Evolutionary conservation across 768 basidiomycete species (phyloP).

Genomic region (Xanthoconium stramineum): DNA sequence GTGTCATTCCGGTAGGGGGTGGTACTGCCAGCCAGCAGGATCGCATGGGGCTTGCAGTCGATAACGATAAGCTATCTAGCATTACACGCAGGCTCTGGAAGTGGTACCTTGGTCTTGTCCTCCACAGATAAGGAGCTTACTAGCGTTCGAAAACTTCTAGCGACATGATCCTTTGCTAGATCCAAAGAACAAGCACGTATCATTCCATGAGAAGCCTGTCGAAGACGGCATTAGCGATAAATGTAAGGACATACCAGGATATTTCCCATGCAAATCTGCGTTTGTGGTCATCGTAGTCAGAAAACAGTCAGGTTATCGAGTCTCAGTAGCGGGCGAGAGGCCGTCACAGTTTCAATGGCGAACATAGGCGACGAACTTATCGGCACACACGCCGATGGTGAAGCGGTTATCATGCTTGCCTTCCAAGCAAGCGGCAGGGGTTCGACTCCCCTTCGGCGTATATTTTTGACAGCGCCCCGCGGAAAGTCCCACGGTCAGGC

Average conservation of each 20-base stretch:
- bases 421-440: slow-evolving; percentile 78
- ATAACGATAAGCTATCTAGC: neutral
- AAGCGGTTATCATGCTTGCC: slow-evolving; percentile 93
- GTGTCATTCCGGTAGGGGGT: slow-evolving; percentile 76
- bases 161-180: slow-evolving; percentile 49
- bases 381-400: slow-evolving; percentile 57
- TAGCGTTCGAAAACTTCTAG: slow-evolving; percentile 53
- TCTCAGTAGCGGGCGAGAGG: no score
- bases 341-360: no score
- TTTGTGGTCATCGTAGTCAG: slow-evolving; percentile 3
- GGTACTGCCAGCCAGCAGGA: slow-evolving; percentile 63
- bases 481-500: neutral
- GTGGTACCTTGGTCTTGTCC: slow-evolving; percentile 51
- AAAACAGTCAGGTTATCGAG: no score
- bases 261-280: slow-evolving; percentile 12
- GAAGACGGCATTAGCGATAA: neutral
- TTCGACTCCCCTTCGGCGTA: slow-evolving; percentile 70
- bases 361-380: no score
- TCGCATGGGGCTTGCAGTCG: slow-evolving; percentile 55
- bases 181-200: neutral
- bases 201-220: neutral
- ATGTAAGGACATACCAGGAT: slow-evolving; percentile 18
- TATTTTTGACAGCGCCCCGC: neutral
- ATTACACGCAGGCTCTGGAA: neutral
- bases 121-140: slow-evolving; percentile 44